Evolutionary conservation across 331 rosid genomes (phyloP).

Genomic region (Cucumis variabilis): DNA sequence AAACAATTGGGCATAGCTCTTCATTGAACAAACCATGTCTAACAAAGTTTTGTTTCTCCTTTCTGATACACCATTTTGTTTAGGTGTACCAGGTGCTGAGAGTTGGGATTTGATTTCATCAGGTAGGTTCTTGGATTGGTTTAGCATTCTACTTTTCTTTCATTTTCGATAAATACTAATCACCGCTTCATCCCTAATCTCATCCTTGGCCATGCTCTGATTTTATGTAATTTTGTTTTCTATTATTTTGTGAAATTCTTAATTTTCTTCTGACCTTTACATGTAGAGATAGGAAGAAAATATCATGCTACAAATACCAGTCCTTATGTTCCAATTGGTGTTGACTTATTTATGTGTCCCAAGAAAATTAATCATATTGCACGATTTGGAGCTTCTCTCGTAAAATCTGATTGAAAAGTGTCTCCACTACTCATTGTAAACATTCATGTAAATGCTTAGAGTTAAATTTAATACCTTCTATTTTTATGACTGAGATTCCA

Average conservation of each 20-base stretch:
- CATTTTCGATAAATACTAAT: too few relatives aligned
- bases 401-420: constrained; percentile 51
- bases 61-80: too few relatives aligned
- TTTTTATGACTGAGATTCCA: too few relatives aligned
- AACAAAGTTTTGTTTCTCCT: too few relatives aligned
- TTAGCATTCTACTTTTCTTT: too few relatives aligned
- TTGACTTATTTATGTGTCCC: constrained; percentile 77
- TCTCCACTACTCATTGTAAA: constrained; percentile 85
- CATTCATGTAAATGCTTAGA: constrained; percentile 66
- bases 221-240: neutral
- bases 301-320: constrained; percentile 67
- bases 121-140: too few relatives aligned
- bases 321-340: constrained; percentile 93
- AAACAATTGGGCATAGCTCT: too few relatives aligned
- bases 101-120: too few relatives aligned
- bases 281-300: constrained; percentile 80
- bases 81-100: too few relatives aligned
- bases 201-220: neutral
- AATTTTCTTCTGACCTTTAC: constrained; percentile 35
- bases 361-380: constrained; percentile 89
- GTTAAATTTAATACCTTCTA: neutral
- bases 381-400: constrained; percentile 80
- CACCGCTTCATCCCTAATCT: too few relatives aligned
- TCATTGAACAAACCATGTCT: too few relatives aligned
- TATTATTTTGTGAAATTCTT: neutral